Percentiles rank a stretch among this genome's conserved stretches.
Evolutionary conservation across 352 stramenopile species (phyloP).

Genomic region (Pythium apleroticum): DNA sequence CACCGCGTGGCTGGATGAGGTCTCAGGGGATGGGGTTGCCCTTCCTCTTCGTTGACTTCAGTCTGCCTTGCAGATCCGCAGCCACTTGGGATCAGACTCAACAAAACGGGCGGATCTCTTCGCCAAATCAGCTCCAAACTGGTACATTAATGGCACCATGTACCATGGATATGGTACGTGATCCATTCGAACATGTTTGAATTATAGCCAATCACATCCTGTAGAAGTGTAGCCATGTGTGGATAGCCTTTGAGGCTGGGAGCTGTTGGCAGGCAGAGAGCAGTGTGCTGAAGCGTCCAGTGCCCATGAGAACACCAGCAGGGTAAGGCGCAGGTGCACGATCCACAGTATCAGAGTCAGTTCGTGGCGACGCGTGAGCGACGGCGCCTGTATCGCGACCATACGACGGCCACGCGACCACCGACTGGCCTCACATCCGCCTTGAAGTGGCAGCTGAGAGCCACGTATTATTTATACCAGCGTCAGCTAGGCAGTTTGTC

Average conservation of each 20-base stretch:
- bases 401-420: neutral
- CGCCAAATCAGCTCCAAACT: constrained; percentile 8
- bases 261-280: constrained; percentile 1
- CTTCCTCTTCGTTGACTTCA: neutral
- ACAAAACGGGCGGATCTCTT: constrained; percentile 13
- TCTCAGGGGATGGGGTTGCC: constrained; percentile 1
- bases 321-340: neutral
- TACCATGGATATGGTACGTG: constrained; percentile 9
- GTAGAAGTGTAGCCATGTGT: constrained; percentile 12
- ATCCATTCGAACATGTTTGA: no score
- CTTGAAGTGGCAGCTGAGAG: neutral
- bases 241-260: neutral
- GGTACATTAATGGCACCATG: neutral
- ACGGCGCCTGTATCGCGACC: neutral
- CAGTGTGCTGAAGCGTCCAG: neutral
- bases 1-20: constrained; percentile 1
- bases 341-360: neutral
- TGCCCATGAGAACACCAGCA: neutral
- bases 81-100: neutral
- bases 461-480: neutral
- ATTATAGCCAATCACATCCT: constrained; percentile 3
- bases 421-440: neutral
- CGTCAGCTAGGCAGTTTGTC: neutral
- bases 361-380: neutral
- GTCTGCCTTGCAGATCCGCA: neutral